These are phyloP conservation scores for Hymenoscyphus repandus DNA, from an alignment of 2,329 filamentous ascomycete species.

Conservation along the genomic window DNA sequence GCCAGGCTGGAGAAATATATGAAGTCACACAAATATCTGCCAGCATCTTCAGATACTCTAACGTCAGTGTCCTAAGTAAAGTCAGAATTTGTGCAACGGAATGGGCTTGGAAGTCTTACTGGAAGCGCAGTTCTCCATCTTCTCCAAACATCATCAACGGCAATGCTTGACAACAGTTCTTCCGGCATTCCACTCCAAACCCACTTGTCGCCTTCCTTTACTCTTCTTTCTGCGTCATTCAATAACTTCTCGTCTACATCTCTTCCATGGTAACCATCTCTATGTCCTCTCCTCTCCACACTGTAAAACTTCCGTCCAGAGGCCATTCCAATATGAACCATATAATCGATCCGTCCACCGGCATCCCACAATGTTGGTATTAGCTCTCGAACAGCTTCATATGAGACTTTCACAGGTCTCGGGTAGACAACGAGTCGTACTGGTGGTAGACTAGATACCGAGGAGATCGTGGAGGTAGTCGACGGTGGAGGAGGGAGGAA, in stretches of 20 bases:
- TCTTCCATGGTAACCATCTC: conserved; percentile 63
- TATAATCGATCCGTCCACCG: conserved; percentile 50
- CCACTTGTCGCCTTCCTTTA: conserved; percentile 41
- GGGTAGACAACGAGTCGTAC: conserved; percentile 63
- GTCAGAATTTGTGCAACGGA: background rate
- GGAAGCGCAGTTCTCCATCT: conserved; percentile 49
- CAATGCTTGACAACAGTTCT: conserved; percentile 52
- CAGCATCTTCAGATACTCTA: conserved; percentile 63
- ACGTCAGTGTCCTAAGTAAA: conserved; percentile 38
- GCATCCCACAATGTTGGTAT: conserved; percentile 52
- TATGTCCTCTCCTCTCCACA: conserved; percentile 64
- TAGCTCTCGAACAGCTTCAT: conserved; percentile 57
- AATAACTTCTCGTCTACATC: conserved; percentile 64
- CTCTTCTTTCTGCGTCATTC: conserved; percentile 39
- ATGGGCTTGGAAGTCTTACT: conserved; percentile 30
- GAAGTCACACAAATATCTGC: conserved; percentile 72
- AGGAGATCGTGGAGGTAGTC: conserved; percentile 20
- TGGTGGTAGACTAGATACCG: conserved; percentile 33
- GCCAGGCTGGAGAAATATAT: conserved; percentile 68
- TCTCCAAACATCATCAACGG: conserved; percentile 49
- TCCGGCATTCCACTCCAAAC: conserved; percentile 49
- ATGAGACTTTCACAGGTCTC: conserved; percentile 64
- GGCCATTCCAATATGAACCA: conserved; percentile 79
- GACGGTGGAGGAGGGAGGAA: conserved; percentile 48
- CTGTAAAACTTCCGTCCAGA: conserved; percentile 59